These are phyloP conservation scores for Rhododendron williamsianum DNA, from an alignment of 148 eudicot species.

Conservation along the genomic window DNA sequence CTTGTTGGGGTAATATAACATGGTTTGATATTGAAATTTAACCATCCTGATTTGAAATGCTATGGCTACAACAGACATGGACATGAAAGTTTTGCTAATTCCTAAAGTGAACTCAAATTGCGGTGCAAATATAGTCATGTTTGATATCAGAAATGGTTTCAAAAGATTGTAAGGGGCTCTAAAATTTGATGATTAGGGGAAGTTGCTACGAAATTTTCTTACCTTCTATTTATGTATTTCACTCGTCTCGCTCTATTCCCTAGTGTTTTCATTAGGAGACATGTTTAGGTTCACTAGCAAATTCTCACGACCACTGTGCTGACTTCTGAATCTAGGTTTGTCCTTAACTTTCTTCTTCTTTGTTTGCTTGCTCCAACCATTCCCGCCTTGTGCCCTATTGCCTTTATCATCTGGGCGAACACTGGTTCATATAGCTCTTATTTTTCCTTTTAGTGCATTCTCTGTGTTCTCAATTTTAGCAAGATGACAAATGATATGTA, in stretches of 20 bases:
- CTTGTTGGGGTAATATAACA: background rate
- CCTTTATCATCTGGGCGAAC: background rate
- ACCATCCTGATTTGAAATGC: background rate
- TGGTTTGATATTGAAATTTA: background rate
- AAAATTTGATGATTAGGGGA: background rate
- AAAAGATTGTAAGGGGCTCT: background rate
- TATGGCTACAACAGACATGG: background rate
- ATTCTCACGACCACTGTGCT: background rate
- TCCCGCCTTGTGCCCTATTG: background rate
- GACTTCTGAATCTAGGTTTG: background rate
- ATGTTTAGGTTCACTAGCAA: background rate
- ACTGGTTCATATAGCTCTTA: background rate
- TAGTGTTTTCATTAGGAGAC: background rate
- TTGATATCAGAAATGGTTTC: background rate
- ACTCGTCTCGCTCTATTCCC: background rate
- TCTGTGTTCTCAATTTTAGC: background rate
- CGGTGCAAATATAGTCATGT: background rate
- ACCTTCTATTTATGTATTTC: background rate
- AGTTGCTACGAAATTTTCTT: background rate
- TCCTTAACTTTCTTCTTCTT: background rate
- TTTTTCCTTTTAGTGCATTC: background rate
- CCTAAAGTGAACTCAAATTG: background rate
- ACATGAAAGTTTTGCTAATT: background rate
- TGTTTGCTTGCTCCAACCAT: background rate
- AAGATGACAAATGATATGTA: background rate